phyloP scores from a whole-genome alignment of 768 basidiomycete species.

The Podaxis mareebaensis region DNA sequence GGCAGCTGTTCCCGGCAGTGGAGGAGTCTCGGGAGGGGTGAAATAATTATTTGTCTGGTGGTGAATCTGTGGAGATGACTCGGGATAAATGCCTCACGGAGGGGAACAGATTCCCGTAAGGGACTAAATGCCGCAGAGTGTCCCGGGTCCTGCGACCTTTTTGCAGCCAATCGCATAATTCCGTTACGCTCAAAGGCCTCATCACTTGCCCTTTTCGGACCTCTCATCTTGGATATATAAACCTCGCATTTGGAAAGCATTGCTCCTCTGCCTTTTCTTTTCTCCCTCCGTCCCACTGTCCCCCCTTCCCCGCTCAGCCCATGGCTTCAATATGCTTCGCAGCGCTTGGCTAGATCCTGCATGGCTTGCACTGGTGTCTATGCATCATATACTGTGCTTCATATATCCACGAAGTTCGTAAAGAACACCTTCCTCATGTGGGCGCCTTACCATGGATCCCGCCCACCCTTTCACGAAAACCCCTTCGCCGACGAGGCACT shows the following conservation, averaged over 20 bases:
- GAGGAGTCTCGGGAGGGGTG: constrained; percentile 18
- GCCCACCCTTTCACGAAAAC: too few species aligned
- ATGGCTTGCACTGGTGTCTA: too few species aligned
- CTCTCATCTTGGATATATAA: constrained; percentile 25
- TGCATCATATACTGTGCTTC: too few species aligned
- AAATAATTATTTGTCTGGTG: constrained; percentile 15
- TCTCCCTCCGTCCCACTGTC: constrained; percentile 9
- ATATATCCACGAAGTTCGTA: too few species aligned
- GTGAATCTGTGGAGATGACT: constrained; percentile 4
- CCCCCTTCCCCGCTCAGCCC: not conserved
- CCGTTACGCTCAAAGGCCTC: constrained; percentile 48
- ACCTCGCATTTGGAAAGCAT: not conserved
- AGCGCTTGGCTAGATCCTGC: not conserved
- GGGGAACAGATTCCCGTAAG: not conserved
- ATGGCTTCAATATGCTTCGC: constrained; percentile 15
- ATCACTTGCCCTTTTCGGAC: constrained; percentile 21
- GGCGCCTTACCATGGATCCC: too few species aligned
- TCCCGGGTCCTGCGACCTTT: constrained; percentile 27
- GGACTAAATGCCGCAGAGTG: constrained; percentile 32
- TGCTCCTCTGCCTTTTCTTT: not conserved
- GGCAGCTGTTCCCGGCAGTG: not conserved
- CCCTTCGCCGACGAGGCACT: not conserved
- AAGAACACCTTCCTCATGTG: too few species aligned
- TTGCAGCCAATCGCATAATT: constrained; percentile 47
- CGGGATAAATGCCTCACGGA: constrained; percentile 11